These are phyloP conservation scores for Talaromyces sp. DNA, from an alignment of 2,329 filamentous ascomycete species.

Conservation along the genomic window DNA sequence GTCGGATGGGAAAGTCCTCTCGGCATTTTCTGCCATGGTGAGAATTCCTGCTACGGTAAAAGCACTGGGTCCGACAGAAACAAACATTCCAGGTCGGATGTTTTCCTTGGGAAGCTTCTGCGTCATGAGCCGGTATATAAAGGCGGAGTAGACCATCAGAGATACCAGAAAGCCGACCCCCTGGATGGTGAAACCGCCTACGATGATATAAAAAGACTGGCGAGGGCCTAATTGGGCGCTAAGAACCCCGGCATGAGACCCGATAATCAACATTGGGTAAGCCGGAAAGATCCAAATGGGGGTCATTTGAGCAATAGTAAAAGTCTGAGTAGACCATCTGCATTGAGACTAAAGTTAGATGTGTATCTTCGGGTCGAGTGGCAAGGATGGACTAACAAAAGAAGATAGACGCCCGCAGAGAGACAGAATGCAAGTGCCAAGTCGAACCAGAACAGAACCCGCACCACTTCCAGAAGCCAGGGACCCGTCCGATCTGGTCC, in stretches of 20 bases:
- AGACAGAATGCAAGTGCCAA: constrained; percentile 60
- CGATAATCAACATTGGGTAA: constrained; percentile 72
- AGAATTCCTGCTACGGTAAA: constrained; percentile 60
- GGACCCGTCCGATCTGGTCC: constrained; percentile 55
- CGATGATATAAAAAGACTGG: constrained; percentile 49
- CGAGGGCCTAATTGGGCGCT: constrained; percentile 40
- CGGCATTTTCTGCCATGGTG: constrained; percentile 49
- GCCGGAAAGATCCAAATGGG: constrained; percentile 84
- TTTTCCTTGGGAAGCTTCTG: constrained; percentile 74
- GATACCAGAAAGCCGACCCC: constrained; percentile 60
- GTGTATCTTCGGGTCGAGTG: constrained; percentile 8
- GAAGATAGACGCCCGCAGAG: constrained; percentile 67
- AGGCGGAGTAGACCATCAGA: constrained; percentile 77
- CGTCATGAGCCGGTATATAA: constrained; percentile 82
- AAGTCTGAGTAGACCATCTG: constrained; percentile 59
- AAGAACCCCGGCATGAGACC: constrained; percentile 62
- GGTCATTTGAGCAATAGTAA: constrained; percentile 77
- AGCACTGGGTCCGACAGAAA: constrained; percentile 70
- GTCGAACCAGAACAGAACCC: constrained; percentile 70
- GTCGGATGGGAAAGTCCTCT: constrained; percentile 19
- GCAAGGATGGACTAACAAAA: constrained; percentile 55
- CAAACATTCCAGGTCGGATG: constrained; percentile 77
- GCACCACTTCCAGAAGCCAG: constrained; percentile 58
- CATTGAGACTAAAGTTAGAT: not conserved
- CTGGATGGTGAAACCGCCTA: constrained; percentile 56